Base-by-base conservation (phyloP, 2,329 filamentous ascomycete genomes). In the Aspergillus pseudoviridinutans region DNA sequence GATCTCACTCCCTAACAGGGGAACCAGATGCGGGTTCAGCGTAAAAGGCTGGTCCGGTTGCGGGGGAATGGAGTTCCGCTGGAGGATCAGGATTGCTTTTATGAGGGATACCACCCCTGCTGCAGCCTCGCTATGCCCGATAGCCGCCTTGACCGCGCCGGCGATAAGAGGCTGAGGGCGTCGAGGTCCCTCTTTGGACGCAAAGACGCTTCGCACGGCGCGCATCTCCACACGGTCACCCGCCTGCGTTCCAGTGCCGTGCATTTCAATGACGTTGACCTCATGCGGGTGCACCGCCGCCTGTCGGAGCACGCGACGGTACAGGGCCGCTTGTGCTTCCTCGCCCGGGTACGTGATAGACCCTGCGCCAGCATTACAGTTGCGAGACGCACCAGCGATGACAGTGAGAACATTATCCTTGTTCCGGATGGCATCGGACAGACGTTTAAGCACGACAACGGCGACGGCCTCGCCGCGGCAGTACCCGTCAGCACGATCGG, bases 291-390 rank as follows among this genome's bases (percentile, higher is more conserved):
- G 87, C 24, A 94, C 82, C 58, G 88, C 87, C 46, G 89, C 87
- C 47, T 89, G 84, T 50, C 87, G 83, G 1, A 94, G 79, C 28
- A 94, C 86, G 42, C 84, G 80, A 56, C 84, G 83, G 66, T 88
- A 93, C 10, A 94, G 77, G 50, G 83, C 79, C 12, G 89, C 85
- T 72, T 95, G 91, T 0, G 89, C 88, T 14, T 85, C 87, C 3
- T 85, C 88, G 71, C 94, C 90, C 1, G 91, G 91, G 57, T 91
- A 88, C 0, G 90, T 94, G 67, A 95, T 94, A 1, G 90, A 92
- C 22, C 91, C 85, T 49, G 90, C 86, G 66, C 92, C 86, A 0
- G 88, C 88, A 1, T 88, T 92, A 73, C 94, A 90, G 72, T 94
- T 95, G 51, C 90, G 94, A 4, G 86, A 84, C 1, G 87, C 84